Percentiles rank a stretch among this genome's conserved stretches.
These are phyloP conservation scores for Penicillium sp. DNA, from an alignment of 2,329 filamentous ascomycete genomes.

Conservation along the genomic window DNA sequence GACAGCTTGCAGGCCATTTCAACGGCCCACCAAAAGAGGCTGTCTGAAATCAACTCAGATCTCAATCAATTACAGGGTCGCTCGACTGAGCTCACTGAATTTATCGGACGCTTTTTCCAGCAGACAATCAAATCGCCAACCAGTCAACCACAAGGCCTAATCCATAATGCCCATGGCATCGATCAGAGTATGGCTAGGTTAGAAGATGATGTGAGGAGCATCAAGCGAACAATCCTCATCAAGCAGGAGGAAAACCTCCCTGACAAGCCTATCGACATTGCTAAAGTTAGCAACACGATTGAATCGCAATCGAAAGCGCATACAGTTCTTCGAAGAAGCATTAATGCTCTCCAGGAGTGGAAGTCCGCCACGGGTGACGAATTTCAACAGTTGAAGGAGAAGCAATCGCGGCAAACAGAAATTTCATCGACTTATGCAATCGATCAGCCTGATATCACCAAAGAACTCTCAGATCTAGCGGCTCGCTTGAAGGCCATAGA, in stretches of 20 bases:
- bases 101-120: background rate
- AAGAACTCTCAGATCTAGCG: background rate
- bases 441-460: background rate
- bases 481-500: background rate
- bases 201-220: background rate
- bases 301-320: constrained; percentile 1
- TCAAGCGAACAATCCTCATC: constrained; percentile 1
- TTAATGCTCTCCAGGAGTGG: background rate
- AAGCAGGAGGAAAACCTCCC: background rate
- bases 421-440: background rate
- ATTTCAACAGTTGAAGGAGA: background rate
- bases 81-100: background rate
- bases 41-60: constrained; percentile 1
- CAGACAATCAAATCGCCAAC: background rate
- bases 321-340: background rate
- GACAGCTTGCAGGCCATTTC: constrained; percentile 1
- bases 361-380: background rate
- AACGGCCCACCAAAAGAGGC: background rate
- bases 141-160: background rate
- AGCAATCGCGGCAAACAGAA: background rate
- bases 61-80: background rate
- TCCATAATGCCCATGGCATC: background rate
- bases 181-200: background rate
- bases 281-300: background rate
- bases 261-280: background rate